Percentiles rank a stretch among this genome's conserved stretches.
These are phyloP conservation scores for Mycena floridula DNA, from an alignment of 768 basidiomycete species.

Conservation along the genomic window DNA sequence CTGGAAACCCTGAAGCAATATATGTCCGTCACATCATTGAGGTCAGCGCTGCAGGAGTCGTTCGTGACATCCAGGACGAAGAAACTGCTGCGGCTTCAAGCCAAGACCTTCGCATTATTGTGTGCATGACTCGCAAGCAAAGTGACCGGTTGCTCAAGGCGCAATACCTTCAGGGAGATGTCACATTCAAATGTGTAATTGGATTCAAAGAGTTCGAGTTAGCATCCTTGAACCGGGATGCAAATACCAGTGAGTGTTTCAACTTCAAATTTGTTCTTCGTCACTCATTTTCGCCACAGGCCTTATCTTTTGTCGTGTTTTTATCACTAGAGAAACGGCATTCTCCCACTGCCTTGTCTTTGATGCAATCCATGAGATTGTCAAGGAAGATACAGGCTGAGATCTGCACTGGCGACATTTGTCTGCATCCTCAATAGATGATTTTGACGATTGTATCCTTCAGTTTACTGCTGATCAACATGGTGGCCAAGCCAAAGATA, in stretches of 20 bases:
- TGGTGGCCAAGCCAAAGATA: conserved; percentile 10
- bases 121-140: conserved; percentile 12
- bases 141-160: conserved; percentile 2
- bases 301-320: conserved; percentile 9
- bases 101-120: conserved; percentile 6
- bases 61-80: background rate
- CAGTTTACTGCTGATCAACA: conserved; percentile 6
- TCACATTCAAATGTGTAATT: conserved; percentile 10
- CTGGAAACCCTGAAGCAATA: conserved; percentile 1
- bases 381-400: conserved; percentile 5
- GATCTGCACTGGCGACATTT: conserved; percentile 10
- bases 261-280: background rate
- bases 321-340: conserved; percentile 10
- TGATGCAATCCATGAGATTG: conserved; percentile 5
- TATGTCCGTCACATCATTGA: conserved; percentile 8
- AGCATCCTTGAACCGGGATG: conserved; percentile 2
- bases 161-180: conserved; percentile 11
- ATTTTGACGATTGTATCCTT: conserved; percentile 2
- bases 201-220: conserved; percentile 13
- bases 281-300: conserved; percentile 3
- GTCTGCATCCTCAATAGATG: background rate
- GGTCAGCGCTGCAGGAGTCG: background rate
- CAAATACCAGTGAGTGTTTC: conserved; percentile 7
- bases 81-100: background rate
- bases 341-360: conserved; percentile 8